These are phyloP conservation scores for Picea engelmannii DNA, from an alignment of 83 land plant species.

Conservation along the genomic window DNA sequence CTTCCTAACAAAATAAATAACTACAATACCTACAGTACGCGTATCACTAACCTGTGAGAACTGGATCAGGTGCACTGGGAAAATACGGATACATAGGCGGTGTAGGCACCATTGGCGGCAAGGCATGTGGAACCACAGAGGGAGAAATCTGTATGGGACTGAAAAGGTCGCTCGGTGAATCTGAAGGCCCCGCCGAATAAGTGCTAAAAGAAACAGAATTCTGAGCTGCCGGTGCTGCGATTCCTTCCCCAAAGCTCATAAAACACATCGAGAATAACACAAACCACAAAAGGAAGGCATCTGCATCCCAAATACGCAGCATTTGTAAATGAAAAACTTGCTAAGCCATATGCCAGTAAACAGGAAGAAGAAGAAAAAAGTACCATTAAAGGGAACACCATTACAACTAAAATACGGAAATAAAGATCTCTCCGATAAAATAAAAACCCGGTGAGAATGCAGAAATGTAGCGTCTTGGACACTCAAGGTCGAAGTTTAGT, in stretches of 20 bases:
- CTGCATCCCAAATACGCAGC: conserved; percentile 9
- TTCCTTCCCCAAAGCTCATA: not conserved
- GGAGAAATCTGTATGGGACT: conserved; percentile 82
- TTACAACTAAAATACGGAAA: too few relatives aligned
- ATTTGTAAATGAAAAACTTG: not conserved
- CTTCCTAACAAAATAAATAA: not conserved
- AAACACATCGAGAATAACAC: not conserved
- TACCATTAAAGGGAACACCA: too few relatives aligned
- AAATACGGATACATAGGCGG: conserved; percentile 63
- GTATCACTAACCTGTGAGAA: conserved; percentile 32
- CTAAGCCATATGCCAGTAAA: too few relatives aligned
- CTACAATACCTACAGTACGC: not conserved
- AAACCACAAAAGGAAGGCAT: conserved; percentile 1
- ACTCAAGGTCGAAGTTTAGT: too few relatives aligned
- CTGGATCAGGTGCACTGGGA: conserved; percentile 57
- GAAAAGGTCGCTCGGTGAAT: conserved; percentile 48
- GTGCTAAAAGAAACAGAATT: not conserved
- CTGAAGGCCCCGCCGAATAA: conserved; percentile 16
- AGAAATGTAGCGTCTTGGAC: too few relatives aligned
- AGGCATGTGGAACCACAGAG: conserved; percentile 45
- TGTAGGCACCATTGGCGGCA: conserved; percentile 36
- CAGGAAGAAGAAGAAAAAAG: too few relatives aligned
- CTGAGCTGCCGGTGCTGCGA: not conserved
- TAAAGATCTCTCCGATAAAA: too few relatives aligned
- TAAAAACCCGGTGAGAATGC: too few relatives aligned